Evolutionary conservation across 2,329 filamentous ascomycete genomes (phyloP), one percentile per base, ranked within the genome.

Genomic region (Hymenoscyphus infarciens): DNA sequence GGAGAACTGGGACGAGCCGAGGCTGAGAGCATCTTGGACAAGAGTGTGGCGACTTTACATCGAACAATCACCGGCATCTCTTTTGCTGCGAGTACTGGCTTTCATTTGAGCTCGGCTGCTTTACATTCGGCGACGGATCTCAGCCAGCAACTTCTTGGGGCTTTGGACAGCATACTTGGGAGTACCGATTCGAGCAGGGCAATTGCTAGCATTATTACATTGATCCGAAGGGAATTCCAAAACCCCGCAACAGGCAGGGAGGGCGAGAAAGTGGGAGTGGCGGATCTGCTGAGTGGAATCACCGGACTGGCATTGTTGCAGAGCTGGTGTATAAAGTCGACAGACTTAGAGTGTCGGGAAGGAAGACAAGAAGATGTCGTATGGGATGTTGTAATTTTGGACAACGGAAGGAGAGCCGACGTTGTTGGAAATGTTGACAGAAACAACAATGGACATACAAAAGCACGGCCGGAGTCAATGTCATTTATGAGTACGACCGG

Each of bases 181-280:
- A 87, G 84, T 2, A 89, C 87, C n/a, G 87, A 89, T 71, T 87
- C 86, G 1, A 88, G 86, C 1, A 77, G 86, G 49, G 86, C 87
- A 11, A 87, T 89, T 63, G 84, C 86, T 2, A 86, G 85, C 71
- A 88, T 89, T 69, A 81, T 89, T 66, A 83, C 83, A 0, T 76
- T 89, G 35, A 82, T 89, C 56, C 81, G 84, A 33, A 80, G 85
- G 62, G 87, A 89, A 72, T 87, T 89, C 63, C 81, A 82, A 59
- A 86, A 87, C 63, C 84, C 86, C 0, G 81, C 83, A 8, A 87
- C 85, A 0, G 85, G 85, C 5, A 76, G 78, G 2, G 78, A 80
- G 55, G 84, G 84, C 8, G 86, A 88, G 70, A 81, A 77, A 55
- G 83, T 89, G 25, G 81, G 85, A 1, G 81, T 87, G 15, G 74